These are phyloP conservation scores for Albifimbria verrucaria DNA, from an alignment of 2,329 filamentous ascomycete genomes.

Conservation along the genomic window DNA sequence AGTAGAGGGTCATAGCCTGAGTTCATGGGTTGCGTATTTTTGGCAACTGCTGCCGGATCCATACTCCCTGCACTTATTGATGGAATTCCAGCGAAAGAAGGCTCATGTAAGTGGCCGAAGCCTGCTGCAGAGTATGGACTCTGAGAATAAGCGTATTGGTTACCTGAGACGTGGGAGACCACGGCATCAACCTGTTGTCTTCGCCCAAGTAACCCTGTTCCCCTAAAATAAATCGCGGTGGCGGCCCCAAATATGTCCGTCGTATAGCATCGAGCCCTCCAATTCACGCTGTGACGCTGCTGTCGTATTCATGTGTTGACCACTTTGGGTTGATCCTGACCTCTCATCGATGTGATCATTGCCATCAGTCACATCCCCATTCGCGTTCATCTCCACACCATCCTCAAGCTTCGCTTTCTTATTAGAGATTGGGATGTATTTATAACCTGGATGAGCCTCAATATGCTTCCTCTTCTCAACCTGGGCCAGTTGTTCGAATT, in stretches of 20 bases:
- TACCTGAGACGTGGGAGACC: background rate
- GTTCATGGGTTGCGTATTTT: conserved; percentile 15
- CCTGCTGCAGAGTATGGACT: background rate
- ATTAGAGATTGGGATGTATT: conserved; percentile 81
- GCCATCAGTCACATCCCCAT: too few species aligned
- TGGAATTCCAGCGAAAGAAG: background rate
- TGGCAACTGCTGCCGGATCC: background rate
- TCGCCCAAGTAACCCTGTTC: background rate
- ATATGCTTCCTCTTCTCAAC: conserved; percentile 83
- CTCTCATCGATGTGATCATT: background rate
- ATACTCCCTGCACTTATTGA: background rate
- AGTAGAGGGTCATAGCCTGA: background rate
- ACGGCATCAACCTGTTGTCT: background rate
- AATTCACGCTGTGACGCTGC: background rate
- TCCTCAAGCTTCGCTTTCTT: conserved; percentile 40
- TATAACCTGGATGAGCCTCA: conserved; percentile 84
- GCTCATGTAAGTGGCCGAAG: background rate
- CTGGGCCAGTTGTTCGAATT: conserved; percentile 76
- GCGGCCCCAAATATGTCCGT: background rate
- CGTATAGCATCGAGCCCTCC: background rate
- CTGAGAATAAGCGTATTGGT: background rate
- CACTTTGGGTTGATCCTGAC: background rate
- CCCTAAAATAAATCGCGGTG: background rate
- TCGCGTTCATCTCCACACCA: too few species aligned
- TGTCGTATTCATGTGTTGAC: background rate